Evolutionary conservation across 129 eudicot species (phyloP).

Genomic region (Tanacetum coccineum): DNA sequence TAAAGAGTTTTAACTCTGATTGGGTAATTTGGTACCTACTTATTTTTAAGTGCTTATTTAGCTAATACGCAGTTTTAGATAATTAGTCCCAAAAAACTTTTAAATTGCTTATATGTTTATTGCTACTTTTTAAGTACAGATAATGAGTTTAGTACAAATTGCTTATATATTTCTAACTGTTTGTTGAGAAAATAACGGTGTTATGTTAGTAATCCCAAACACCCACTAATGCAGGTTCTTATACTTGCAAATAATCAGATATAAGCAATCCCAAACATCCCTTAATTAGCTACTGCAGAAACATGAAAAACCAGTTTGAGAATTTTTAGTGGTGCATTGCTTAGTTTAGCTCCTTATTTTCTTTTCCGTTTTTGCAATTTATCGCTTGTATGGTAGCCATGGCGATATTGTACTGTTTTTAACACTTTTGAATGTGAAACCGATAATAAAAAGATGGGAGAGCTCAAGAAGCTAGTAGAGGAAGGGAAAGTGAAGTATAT

Average conservation of each 20-base stretch:
- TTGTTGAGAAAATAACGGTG: no score
- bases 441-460: conserved; percentile 40
- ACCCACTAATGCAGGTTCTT: no score
- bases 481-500: conserved; percentile 70
- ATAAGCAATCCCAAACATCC: no score
- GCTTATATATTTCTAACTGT: no score
- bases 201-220: no score
- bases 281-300: no score
- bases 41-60: not conserved
- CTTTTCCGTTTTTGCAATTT: not conserved
- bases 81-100: no score
- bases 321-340: not conserved
- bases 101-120: no score
- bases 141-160: not conserved
- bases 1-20: no score
- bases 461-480: conserved; percentile 58
- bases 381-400: not conserved
- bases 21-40: not conserved
- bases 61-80: not conserved
- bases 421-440: conserved; percentile 10
- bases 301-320: not conserved
- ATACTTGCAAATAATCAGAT: no score
- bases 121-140: not conserved
- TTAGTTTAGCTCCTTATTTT: not conserved
- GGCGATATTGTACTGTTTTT: not conserved